phyloP scores from a whole-genome alignment of 2,329 filamentous ascomycete genomes.

The Nothopassalora personata region DNA sequence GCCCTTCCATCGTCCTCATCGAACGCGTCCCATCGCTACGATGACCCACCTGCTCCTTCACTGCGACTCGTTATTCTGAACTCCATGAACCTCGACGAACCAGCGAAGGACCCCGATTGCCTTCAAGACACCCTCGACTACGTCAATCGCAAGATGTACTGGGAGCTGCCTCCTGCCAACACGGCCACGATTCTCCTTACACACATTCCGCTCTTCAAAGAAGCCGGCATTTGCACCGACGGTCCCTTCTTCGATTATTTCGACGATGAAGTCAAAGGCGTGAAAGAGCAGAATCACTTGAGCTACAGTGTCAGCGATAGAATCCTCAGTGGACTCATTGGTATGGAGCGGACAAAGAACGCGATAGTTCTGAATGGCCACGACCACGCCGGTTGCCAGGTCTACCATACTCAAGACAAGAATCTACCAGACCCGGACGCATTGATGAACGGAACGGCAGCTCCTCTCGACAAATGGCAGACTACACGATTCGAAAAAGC shows the following conservation, averaged over 20 bases:
- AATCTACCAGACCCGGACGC: constrained; percentile 14
- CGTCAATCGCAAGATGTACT: constrained; percentile 20
- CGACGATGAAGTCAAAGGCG: constrained; percentile 55
- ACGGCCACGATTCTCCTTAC: constrained; percentile 79
- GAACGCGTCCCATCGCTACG: constrained; percentile 29
- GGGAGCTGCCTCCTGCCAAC: constrained; percentile 6
- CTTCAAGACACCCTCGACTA: constrained; percentile 75
- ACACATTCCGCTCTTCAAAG: constrained; percentile 86
- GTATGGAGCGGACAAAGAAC: constrained; percentile 63
- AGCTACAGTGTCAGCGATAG: constrained; percentile 61
- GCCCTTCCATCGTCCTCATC: constrained; percentile 19
- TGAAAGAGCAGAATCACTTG: constrained; percentile 89
- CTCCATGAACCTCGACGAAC: constrained; percentile 87
- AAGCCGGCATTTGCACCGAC: constrained; percentile 75
- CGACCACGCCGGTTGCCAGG: constrained; percentile 91
- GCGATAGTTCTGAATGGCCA: constrained; percentile 88
- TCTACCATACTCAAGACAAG: constrained; percentile 53
- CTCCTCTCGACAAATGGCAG: constrained; percentile 18
- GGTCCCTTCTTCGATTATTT: constrained; percentile 78
- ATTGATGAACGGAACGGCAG: not conserved
- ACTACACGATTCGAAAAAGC: constrained; percentile 13
- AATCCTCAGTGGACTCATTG: constrained; percentile 79
- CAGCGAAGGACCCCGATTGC: constrained; percentile 60
- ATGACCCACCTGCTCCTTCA: constrained; percentile 48
- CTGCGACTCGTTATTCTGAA: constrained; percentile 83